Percentiles rank a stretch among this genome's conserved stretches.
Conservation (phyloP, 495 filamentous ascomycete species). For the Tuber umbilicatum region DNA sequence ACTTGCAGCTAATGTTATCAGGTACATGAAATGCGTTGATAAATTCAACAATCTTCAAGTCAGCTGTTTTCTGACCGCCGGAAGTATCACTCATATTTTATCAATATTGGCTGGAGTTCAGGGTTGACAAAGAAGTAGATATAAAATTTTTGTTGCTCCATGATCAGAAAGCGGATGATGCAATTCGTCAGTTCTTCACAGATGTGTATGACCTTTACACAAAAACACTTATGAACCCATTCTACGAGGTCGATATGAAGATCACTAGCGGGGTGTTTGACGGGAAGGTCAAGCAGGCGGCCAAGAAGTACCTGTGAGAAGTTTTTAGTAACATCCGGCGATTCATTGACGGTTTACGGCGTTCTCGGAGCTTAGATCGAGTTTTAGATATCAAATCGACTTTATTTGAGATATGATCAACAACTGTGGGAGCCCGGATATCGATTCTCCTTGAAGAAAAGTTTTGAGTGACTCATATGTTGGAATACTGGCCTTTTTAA, state of each 20-base stretch:
- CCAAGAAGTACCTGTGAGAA: slow-evolving; percentile 78
- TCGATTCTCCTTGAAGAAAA: neutral
- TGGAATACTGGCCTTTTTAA: neutral
- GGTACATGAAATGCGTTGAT: slow-evolving; percentile 94
- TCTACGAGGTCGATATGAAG: slow-evolving; percentile 74
- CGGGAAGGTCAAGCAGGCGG: slow-evolving; percentile 69
- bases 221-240: slow-evolving; percentile 96
- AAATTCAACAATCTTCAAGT: slow-evolving; percentile 86
- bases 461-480: neutral
- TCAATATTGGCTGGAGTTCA: neutral
- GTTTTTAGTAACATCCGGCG: neutral
- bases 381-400: neutral
- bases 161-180: slow-evolving; percentile 86
- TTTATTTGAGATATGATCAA: neutral
- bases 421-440: neutral
- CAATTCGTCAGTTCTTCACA: slow-evolving; percentile 81
- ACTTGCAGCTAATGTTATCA: slow-evolving; percentile 43
- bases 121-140: slow-evolving; percentile 42
- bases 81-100: slow-evolving; percentile 45
- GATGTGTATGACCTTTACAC: slow-evolving; percentile 93
- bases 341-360: neutral
- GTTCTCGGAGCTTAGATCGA: neutral
- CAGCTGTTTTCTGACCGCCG: slow-evolving; percentile 80
- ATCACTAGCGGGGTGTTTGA: slow-evolving; percentile 81
- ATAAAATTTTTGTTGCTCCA: slow-evolving; percentile 86